These are phyloP conservation scores for Cladosporium oxysporum DNA, from an alignment of 2,329 filamentous ascomycete species.

Conservation along the genomic window DNA sequence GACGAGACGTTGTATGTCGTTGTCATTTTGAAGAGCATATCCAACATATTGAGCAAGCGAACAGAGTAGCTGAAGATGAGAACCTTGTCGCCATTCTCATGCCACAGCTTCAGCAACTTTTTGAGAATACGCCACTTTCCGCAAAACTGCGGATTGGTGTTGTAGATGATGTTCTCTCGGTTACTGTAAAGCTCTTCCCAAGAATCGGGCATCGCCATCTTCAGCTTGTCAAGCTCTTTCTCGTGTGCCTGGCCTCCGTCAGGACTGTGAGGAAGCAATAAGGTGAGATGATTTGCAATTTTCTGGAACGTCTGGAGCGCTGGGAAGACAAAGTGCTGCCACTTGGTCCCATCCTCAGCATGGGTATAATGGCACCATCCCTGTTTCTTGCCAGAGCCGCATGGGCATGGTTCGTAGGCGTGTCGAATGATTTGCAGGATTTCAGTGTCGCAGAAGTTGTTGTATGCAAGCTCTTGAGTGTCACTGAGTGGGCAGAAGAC, in stretches of 20 bases:
- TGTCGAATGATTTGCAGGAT: slow-evolving; percentile 68
- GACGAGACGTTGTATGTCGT: slow-evolving; percentile 85
- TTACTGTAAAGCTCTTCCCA: slow-evolving; percentile 75
- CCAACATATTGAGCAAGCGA: slow-evolving; percentile 77
- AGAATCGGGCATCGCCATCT: slow-evolving; percentile 70
- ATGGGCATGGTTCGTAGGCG: slow-evolving; percentile 69
- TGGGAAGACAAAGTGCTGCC: slow-evolving; percentile 81
- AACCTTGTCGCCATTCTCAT: slow-evolving; percentile 87
- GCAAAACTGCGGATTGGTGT: slow-evolving; percentile 86
- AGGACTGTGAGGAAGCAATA: slow-evolving; percentile 70
- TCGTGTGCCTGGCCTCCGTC: slow-evolving; percentile 72
- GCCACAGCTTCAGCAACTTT: slow-evolving; percentile 86
- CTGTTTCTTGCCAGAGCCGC: slow-evolving; percentile 66
- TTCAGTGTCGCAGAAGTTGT: slow-evolving; percentile 74
- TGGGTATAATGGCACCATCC: slow-evolving; percentile 77
- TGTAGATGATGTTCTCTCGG: slow-evolving; percentile 75
- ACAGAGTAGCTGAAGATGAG: slow-evolving; percentile 94
- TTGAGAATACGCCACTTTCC: slow-evolving; percentile 95
- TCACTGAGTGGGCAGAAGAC: slow-evolving; percentile 92
- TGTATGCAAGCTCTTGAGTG: slow-evolving; percentile 78
- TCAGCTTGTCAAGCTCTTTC: slow-evolving; percentile 73
- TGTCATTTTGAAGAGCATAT: slow-evolving; percentile 82
- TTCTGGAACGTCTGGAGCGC: slow-evolving; percentile 81
- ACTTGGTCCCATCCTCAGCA: slow-evolving; percentile 52
- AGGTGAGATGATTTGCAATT: slow-evolving; percentile 86